These are phyloP conservation scores for Hygrophorus russula DNA, from an alignment of 768 basidiomycete genomes.

Conservation along the genomic window DNA sequence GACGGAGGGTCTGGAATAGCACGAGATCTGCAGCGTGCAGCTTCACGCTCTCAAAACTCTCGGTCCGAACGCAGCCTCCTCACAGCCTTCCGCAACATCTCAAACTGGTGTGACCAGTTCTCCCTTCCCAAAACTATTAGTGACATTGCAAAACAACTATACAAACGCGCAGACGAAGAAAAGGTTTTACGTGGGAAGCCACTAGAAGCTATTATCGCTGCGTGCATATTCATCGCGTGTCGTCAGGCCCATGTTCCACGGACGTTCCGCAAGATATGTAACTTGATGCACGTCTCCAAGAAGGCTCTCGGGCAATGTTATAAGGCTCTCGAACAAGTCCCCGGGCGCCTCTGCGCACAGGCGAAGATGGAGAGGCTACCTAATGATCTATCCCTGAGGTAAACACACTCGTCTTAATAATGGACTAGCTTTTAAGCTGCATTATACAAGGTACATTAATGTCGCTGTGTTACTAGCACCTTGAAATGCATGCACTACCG, in stretches of 20 bases:
- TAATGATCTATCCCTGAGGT: constrained; percentile 25
- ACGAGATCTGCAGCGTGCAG: constrained; percentile 85
- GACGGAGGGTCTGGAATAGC: constrained; percentile 93
- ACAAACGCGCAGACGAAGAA: constrained; percentile 95
- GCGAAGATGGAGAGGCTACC: constrained; percentile 41
- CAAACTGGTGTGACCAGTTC: constrained; percentile 92
- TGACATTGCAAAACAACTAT: constrained; percentile 94
- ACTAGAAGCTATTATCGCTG: constrained; percentile 87
- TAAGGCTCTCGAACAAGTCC: constrained; percentile 77
- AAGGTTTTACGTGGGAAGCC: constrained; percentile 87
- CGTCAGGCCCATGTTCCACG: constrained; percentile 91
- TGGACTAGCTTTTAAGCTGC: no score
- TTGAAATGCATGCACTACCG: no score
- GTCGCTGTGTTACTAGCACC: no score
- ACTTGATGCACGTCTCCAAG: constrained; percentile 88
- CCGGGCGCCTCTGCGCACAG: constrained; percentile 60
- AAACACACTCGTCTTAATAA: constrained; percentile 5
- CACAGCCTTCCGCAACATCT: constrained; percentile 84
- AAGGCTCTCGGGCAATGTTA: constrained; percentile 92
- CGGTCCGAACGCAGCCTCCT: constrained; percentile 80
- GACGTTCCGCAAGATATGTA: constrained; percentile 93
- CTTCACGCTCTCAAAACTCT: constrained; percentile 66
- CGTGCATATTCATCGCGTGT: constrained; percentile 97
- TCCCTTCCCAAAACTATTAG: constrained; percentile 87
- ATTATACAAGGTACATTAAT: no score